Base-by-base conservation (phyloP, 2,329 filamentous ascomycete species). In the Zasmidium angulare region DNA sequence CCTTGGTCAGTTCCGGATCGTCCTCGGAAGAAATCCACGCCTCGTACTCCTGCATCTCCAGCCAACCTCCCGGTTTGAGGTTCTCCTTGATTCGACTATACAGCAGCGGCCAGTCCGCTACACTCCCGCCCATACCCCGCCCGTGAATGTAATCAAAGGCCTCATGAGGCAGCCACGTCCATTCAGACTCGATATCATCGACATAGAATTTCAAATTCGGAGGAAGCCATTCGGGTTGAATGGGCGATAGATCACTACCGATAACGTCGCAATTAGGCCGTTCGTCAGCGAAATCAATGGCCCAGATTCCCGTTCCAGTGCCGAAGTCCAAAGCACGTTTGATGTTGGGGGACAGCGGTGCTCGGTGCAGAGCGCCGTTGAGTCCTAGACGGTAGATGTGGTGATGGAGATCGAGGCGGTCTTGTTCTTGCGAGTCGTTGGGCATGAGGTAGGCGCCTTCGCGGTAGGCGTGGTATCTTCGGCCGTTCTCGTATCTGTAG, bases 31-130 rank as follows among this genome's bases (percentile, higher is more conserved):
- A 61, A 43, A 66, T 57, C 54, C 59, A 63, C 48, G 62, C 62
- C 49, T 66, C 65, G 53, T 74, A 71, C 51, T 77, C 75, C 50
- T 73, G 73, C 26, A 74, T 66, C 63, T 78, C 76, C 14, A 77
- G 64, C 65, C 73, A 76, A 21, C 74, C 75, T 12, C 75, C 70
- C 4, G 70, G 69, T 53, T 66, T 64, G 17, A 72, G 48, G 29
- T 64, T 53, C 3, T 55, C 56, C 54, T 59, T 68, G 4, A 65
- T 61, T 31, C 63, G 61, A 23, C 58, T 24, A 56, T 67, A 64
- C 43, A 70, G 61, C n/a, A 50, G 55, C 14, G 65, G 63, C 66
- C 66, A 70, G 56, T 62, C 60, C 14, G 64, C 61, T 43, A 70
- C 59, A 29, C 50, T 62, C 46, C 70, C 67, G 23, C 68, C 68